Base-by-base conservation (phyloP, 2,329 filamentous ascomycete genomes). In the Pseudogymnoascus sp. region DNA sequence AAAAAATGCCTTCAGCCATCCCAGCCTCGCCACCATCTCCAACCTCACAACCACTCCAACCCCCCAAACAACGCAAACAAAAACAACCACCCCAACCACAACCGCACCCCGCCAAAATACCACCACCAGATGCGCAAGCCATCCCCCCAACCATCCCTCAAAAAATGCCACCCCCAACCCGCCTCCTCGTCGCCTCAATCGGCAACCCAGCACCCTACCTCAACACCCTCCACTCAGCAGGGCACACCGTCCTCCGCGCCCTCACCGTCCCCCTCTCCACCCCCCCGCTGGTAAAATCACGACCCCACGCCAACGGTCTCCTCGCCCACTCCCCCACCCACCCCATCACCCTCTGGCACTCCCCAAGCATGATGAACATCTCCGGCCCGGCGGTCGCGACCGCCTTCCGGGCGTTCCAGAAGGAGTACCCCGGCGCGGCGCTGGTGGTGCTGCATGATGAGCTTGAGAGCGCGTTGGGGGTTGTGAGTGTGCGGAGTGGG, bases 361-460 rank as follows among this genome's bases (percentile, higher is more conserved):
- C 86, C 34, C 85, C 88, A 0, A 85, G 84, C 0, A 77, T 87
- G 36, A 97, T 99, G 95, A 99, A 97, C 73, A 78, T 88, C 4
- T 90, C 86, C 1, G 95, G 95, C 0, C 79, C 81, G 0, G 89
- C 87, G 65, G 83, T 96, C 0, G 78, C 83, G 3, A 79, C 79
- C 2, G 86, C 87, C 1, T 92, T 88, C 80, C 80, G 80, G 42
- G 77, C 83, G n/a, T 80, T 82, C 64, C 68, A 86, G 65, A 76
- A 69, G 67, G 67, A 78, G 68, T 77, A 26, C 64, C 70, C 63
- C 64, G 66, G 69, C 62, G 39, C 69, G 18, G 72, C 74, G 16
- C 75, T 99, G 14, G 85, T 97, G 0, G 78, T 97, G 11, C 79
- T 97, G 18, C 92, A 97, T 74, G 93, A 97, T 73, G 93, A 97